A percentile compares a stretch with the other conserved stretches of the same genome.
Evolutionary conservation across 768 basidiomycete species (phyloP).

Genomic region (Rhizopogon roseolus): DNA sequence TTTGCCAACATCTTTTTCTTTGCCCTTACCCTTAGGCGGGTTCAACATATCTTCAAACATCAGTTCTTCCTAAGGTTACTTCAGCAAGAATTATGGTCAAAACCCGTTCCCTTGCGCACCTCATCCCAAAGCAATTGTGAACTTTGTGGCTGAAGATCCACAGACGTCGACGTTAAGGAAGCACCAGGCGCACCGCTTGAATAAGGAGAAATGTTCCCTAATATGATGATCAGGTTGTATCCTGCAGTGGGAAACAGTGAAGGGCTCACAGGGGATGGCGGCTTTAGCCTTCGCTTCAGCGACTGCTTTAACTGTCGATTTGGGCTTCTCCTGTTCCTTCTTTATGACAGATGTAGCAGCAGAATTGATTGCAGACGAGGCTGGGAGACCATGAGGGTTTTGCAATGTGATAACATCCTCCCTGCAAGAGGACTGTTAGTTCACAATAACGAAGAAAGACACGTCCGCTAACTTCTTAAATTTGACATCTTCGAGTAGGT

Average conservation of each 20-base stretch:
- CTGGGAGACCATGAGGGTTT: conserved; percentile 78
- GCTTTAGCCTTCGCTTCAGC: conserved; percentile 46
- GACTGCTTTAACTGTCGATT: conserved; percentile 28
- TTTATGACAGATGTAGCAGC: conserved; percentile 27
- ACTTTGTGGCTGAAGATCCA: conserved; percentile 62
- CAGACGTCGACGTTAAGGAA: conserved; percentile 88
- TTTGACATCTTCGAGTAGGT: conserved; percentile 79
- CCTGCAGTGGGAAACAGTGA: not conserved
- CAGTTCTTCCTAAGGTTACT: conserved; percentile 66
- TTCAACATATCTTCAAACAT: conserved; percentile 96
- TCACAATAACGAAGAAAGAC: not conserved
- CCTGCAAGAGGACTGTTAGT: conserved; percentile 31
- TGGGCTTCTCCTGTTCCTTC: conserved; percentile 28
- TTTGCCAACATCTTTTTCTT: conserved; percentile 90
- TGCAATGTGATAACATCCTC: conserved; percentile 92
- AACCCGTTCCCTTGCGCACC: conserved; percentile 26
- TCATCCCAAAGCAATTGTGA: conserved; percentile 95
- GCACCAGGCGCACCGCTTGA: conserved; percentile 89
- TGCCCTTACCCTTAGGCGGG: conserved; percentile 77
- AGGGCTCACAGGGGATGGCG: conserved; percentile 58
- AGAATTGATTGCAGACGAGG: conserved; percentile 41
- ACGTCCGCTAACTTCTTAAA: conserved; percentile 67
- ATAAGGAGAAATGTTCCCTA: conserved; percentile 91
- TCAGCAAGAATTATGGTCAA: not conserved
- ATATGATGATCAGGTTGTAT: conserved; percentile 1